Percentiles rank a stretch among this genome's conserved stretches.
These are phyloP conservation scores for Moricandia moricandioides DNA, from an alignment of 345 rosid genomes.

Conservation along the genomic window DNA sequence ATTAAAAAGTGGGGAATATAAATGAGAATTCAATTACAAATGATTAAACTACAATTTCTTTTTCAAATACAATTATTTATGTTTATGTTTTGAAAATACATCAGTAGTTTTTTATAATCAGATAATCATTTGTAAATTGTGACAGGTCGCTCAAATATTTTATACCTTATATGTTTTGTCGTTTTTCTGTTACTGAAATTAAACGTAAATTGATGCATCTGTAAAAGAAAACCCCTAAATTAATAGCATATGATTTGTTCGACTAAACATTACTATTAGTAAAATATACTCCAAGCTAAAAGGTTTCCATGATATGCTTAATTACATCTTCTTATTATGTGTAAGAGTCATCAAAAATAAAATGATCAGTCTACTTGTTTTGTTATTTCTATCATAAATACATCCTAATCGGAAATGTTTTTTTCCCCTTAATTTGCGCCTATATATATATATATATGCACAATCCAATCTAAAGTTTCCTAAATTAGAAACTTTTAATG, in stretches of 20 bases:
- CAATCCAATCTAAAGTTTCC: not conserved
- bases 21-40: not conserved
- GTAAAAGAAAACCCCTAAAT: not conserved
- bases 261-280: not conserved
- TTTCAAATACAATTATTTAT: not conserved
- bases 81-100: not conserved
- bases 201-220: not conserved
- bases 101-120: not conserved
- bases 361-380: not conserved
- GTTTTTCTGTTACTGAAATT: not conserved
- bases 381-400: not conserved
- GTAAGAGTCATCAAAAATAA: not conserved
- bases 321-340: not conserved
- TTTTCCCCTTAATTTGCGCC: not conserved
- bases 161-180: not conserved
- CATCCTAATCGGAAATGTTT: not conserved
- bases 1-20: not conserved
- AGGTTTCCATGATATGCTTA: not conserved
- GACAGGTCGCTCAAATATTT: not conserved
- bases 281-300: not conserved
- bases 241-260: not conserved
- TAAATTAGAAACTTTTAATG: not conserved
- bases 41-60: not conserved
- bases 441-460: not conserved
- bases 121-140: not conserved